Evolutionary conservation across 768 basidiomycete species (phyloP).

Genomic region (Mycena leptocephala): DNA sequence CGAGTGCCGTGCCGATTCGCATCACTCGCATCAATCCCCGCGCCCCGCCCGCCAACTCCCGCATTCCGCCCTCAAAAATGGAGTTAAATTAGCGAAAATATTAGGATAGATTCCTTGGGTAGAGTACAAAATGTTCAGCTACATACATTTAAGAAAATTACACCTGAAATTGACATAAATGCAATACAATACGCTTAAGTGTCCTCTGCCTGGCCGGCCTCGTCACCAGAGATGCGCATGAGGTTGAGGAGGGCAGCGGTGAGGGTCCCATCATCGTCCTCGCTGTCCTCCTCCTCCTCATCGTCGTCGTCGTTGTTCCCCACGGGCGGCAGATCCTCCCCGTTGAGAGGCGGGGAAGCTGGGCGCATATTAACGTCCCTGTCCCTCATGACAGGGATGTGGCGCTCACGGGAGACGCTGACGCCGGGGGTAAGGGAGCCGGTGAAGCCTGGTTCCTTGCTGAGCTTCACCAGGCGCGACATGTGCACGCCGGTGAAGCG

Average conservation of each 20-base stretch:
- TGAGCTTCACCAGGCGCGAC: constrained; percentile 9
- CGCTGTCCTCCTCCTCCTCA: background rate
- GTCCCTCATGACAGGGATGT: background rate
- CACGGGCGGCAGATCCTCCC: too few relatives aligned
- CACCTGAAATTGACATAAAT: background rate
- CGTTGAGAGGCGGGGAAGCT: background rate
- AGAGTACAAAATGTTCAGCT: too few relatives aligned
- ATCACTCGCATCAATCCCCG: background rate
- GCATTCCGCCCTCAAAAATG: background rate
- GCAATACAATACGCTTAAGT: background rate
- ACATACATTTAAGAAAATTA: too few relatives aligned
- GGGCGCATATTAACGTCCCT: background rate
- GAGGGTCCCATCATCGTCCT: background rate
- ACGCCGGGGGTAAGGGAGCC: too few relatives aligned
- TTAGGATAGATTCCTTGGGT: background rate
- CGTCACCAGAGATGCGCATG: background rate
- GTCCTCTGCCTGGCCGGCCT: background rate
- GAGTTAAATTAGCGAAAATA: background rate
- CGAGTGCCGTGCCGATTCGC: too few relatives aligned
- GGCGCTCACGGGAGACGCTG: background rate
- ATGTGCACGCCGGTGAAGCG: constrained; percentile 17
- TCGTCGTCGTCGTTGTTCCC: background rate
- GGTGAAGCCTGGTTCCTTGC: constrained; percentile 13
- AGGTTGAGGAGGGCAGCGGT: background rate
- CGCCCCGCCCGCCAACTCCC: background rate